Percentiles rank a stretch among this genome's conserved stretches.
Conservation (phyloP, 2,329 filamentous ascomycete genomes). For the Cladophialophora carrionii region DNA sequence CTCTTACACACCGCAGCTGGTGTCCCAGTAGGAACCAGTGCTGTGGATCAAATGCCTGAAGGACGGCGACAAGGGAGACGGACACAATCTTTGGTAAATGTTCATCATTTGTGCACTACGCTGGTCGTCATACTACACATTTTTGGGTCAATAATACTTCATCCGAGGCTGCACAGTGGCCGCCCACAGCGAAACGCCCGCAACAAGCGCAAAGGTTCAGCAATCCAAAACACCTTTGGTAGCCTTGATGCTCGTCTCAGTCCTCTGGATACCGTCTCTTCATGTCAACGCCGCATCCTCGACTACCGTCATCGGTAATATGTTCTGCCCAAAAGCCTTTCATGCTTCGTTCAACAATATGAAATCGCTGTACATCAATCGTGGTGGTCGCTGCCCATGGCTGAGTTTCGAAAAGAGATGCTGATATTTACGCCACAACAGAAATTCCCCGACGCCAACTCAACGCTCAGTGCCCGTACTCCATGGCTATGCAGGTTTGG, state of each 20-base stretch:
- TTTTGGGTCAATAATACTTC: constrained; percentile 28
- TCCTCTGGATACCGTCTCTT: constrained; percentile 17
- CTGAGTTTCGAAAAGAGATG: constrained; percentile 10
- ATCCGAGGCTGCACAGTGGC: constrained; percentile 16
- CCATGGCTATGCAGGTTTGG: constrained; percentile 36
- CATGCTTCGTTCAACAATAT: constrained; percentile 26
- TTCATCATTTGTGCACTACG: constrained; percentile 33
- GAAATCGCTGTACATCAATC: constrained; percentile 31
- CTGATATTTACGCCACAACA: constrained; percentile 8
- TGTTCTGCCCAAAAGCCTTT: constrained; percentile 15
- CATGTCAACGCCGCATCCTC: constrained; percentile 19
- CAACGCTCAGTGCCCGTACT: constrained; percentile 29
- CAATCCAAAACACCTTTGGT: constrained; percentile 32
- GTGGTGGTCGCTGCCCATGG: constrained; percentile 18
- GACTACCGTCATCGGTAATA: constrained; percentile 19
- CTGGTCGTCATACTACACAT: constrained; percentile 33
- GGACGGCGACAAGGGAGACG: background rate
- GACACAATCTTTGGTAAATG: constrained; percentile 13
- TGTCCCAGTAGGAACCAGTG: background rate
- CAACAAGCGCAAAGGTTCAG: constrained; percentile 17
- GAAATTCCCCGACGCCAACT: constrained; percentile 21
- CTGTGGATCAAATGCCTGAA: background rate
- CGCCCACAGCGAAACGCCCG: constrained; percentile 7
- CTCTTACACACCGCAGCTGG: background rate
- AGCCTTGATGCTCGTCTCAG: constrained; percentile 3